A percentile compares a stretch with the other conserved stretches of the same genome.
These are phyloP conservation scores for Cicer chorassanicum DNA, from an alignment of 306 rosid genomes.

Conservation along the genomic window DNA sequence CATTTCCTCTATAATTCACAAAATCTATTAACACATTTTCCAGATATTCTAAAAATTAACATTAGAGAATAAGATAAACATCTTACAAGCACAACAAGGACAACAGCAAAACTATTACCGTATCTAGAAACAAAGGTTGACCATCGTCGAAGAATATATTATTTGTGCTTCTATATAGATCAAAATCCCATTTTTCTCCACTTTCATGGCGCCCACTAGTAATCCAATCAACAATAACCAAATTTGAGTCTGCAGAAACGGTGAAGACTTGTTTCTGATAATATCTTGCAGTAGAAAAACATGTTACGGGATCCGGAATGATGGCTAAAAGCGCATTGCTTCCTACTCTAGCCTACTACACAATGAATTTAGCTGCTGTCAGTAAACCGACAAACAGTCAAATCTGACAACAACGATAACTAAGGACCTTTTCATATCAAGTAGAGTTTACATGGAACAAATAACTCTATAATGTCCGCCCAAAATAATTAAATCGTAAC, in stretches of 20 bases:
- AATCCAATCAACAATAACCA: conserved; percentile 94
- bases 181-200: conserved; percentile 95
- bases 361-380: conserved; percentile 43
- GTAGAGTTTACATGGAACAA: background rate
- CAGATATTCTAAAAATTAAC: too few relatives aligned
- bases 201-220: conserved; percentile 94
- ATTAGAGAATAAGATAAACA: background rate
- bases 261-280: conserved; percentile 83
- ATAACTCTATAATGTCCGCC: background rate
- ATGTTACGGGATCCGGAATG: conserved; percentile 96
- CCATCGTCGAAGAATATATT: conserved; percentile 72
- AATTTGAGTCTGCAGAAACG: conserved; percentile 66
- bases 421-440: background rate
- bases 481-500: background rate
- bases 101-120: conserved; percentile 56
- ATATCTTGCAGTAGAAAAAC: conserved; percentile 92
- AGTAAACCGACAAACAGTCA: conserved; percentile 23
- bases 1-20: too few relatives aligned
- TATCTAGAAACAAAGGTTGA: conserved; percentile 79
- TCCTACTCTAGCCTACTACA: conserved; percentile 86
- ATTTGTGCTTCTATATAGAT: conserved; percentile 79
- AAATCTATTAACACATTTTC: too few relatives aligned
- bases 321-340: conserved; percentile 76
- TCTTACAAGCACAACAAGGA: background rate
- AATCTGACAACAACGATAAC: background rate